Percentiles rank a stretch among this genome's conserved stretches.
Conservation (phyloP, 352 stramenopile species). For the Pythium dissotocum region DNA sequence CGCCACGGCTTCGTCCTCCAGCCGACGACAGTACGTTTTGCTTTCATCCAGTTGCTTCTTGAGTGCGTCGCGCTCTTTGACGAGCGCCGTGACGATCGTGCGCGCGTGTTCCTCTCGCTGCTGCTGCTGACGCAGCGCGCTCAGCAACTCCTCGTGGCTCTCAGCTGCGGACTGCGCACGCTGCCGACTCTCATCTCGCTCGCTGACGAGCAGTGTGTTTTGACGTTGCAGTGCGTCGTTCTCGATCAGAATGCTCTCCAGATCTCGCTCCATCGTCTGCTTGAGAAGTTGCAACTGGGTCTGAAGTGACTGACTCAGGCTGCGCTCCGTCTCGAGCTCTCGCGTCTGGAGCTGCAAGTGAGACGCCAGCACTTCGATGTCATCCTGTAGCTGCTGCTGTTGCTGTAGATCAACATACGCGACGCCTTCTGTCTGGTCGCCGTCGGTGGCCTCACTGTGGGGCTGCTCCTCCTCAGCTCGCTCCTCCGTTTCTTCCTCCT, state of each 20-base stretch:
- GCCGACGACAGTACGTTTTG: conserved; percentile 46
- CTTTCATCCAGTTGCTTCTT: conserved; percentile 46
- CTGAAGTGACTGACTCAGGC: conserved; percentile 22
- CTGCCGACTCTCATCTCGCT: conserved; percentile 33
- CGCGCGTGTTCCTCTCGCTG: conserved; percentile 39
- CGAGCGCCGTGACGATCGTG: conserved; percentile 20
- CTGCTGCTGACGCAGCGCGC: conserved; percentile 46
- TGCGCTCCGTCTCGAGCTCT: conserved; percentile 31
- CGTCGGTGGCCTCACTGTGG: background rate
- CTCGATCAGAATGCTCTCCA: conserved; percentile 43
- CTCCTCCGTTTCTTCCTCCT: background rate
- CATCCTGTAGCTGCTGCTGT: conserved; percentile 46
- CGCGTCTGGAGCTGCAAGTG: conserved; percentile 51
- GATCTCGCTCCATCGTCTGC: conserved; percentile 30
- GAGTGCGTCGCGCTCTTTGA: conserved; percentile 34
- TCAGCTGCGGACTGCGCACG: conserved; percentile 32
- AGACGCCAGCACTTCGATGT: conserved; percentile 54
- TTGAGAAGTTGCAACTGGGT: conserved; percentile 1
- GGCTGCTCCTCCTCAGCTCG: background rate
- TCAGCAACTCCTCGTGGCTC: conserved; percentile 51
- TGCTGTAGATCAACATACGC: background rate
- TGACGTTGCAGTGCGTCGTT: conserved; percentile 48
- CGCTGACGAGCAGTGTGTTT: conserved; percentile 26
- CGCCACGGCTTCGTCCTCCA: conserved; percentile 51
- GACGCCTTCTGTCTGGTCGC: background rate